Evolutionary conservation across 352 stramenopile species (phyloP).

Genomic region (Globisporangium sylvaticum): DNA sequence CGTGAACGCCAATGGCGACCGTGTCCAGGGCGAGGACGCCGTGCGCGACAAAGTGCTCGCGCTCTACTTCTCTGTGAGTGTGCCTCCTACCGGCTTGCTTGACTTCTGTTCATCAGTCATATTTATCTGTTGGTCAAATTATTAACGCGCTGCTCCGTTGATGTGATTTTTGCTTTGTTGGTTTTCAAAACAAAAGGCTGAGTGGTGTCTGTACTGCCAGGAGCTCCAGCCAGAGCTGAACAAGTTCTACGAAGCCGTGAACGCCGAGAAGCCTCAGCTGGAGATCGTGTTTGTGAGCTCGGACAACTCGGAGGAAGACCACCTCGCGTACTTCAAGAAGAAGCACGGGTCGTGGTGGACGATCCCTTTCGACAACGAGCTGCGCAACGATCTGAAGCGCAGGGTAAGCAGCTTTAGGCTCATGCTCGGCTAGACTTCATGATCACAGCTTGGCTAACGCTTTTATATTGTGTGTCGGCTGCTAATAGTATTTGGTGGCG

Average conservation of each 20-base stretch:
- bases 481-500: slow-evolving; percentile 48
- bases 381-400: slow-evolving; percentile 69
- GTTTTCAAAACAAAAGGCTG: slow-evolving; percentile 28
- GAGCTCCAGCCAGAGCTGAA: slow-evolving; percentile 72
- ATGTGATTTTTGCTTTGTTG: background rate
- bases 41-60: slow-evolving; percentile 50
- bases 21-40: slow-evolving; percentile 37
- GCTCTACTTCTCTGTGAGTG: slow-evolving; percentile 69
- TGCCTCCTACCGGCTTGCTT: background rate
- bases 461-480: background rate
- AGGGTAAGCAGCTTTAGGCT: slow-evolving; percentile 16
- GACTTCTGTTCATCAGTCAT: background rate
- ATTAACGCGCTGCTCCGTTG: background rate
- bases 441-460: background rate
- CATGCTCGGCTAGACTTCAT: background rate
- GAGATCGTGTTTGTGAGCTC: slow-evolving; percentile 80
- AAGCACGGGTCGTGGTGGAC: slow-evolving; percentile 77
- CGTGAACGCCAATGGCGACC: slow-evolving; percentile 48
- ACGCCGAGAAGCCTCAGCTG: slow-evolving; percentile 31
- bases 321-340: slow-evolving; percentile 53
- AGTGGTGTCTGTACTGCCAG: slow-evolving; percentile 81
- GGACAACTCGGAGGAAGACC: slow-evolving; percentile 49
- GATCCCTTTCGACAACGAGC: slow-evolving; percentile 57
- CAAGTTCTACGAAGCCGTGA: slow-evolving; percentile 50
- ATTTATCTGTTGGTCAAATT: too few relatives aligned